phyloP scores from a whole-genome alignment of 768 basidiomycete species.

The Mrakia frigida region DNA sequence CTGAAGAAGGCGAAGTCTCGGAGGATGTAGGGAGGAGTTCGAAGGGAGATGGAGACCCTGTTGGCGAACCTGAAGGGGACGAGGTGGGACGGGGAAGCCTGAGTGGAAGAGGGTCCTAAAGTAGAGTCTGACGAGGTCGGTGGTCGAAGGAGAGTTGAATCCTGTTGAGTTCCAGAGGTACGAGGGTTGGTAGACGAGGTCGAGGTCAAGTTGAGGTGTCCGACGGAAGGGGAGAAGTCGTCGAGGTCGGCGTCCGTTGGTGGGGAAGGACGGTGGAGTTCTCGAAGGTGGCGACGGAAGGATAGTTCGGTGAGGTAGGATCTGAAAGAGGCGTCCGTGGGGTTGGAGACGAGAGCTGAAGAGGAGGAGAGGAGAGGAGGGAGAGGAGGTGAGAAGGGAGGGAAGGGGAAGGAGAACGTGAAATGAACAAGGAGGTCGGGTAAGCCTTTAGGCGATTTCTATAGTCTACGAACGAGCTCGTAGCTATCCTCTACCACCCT shows the following conservation, averaged over 20 bases:
- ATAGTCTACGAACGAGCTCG: neutral
- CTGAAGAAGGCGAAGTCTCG: slow-evolving; percentile 82
- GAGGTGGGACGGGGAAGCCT: slow-evolving; percentile 35
- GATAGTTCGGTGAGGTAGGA: slow-evolving; percentile 95
- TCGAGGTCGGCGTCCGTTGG: slow-evolving; percentile 31
- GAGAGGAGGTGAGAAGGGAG: neutral
- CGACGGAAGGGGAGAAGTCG: slow-evolving; percentile 30
- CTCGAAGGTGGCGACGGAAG: slow-evolving; percentile 86
- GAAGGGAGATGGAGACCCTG: slow-evolving; percentile 83
- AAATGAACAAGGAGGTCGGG: neutral
- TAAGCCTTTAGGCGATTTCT: neutral
- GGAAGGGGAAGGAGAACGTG: slow-evolving; percentile 2
- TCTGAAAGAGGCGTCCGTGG: slow-evolving; percentile 86
- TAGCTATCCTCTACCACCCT: neutral
- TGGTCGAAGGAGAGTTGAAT: slow-evolving; percentile 30
- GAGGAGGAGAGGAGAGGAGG: neutral
- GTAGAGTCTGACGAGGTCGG: neutral
- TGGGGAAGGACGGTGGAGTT: slow-evolving; percentile 58
- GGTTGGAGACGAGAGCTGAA: slow-evolving; percentile 89
- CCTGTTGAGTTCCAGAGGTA: slow-evolving; percentile 29
- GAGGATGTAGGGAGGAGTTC: slow-evolving; percentile 84
- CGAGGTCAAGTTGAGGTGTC: slow-evolving; percentile 25
- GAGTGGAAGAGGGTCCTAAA: slow-evolving; percentile 25
- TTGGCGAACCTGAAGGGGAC: slow-evolving; percentile 67
- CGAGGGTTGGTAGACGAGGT: neutral